Base-by-base conservation (phyloP, 2,329 filamentous ascomycete genomes). In the Trichoderma gracile region DNA sequence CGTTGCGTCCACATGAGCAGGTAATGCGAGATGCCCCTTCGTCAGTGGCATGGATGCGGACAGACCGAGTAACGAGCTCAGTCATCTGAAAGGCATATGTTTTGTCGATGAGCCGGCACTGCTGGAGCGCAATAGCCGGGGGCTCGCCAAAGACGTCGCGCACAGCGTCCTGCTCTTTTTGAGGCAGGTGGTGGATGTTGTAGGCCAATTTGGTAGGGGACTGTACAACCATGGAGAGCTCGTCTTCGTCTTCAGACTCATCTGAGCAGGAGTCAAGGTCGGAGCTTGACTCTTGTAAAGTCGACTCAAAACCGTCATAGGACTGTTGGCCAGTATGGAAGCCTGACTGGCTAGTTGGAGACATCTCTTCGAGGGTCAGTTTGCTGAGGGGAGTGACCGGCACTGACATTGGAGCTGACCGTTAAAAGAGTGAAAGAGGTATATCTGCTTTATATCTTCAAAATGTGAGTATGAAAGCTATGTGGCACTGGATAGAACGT, bases 41-140 rank as follows among this genome's bases (percentile, higher is more conserved):
- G 33, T 72, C 72, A 0, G 76, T 71, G 2, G 77, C 74, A 2
- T 80, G 79, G 33, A 84, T 82, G 46, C 82, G 79, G 47, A 86
- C 77, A 19, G 81, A 82, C 12, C 81, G 79, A 15, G 82, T 82
- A 27, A 82, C 81, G 2, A 81, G 73, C 71, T 86, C 84, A 4
- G 81, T 82, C 75, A 86, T 79, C 69, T 85, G 79, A 65, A 86
- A 86, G 54, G 83, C 81, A 64, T 83, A 85, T 21, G 82, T 80
- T n/a, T 62, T 19, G 25, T 79, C 77, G 49, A 80, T 77, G 46
- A 79, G 76, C 23, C 80, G 78, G 65, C 83, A 86, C 62, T 78
- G 78, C 68, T 84, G 79, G 7, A 86, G 73, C 0, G 78, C 75
- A 65, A 86, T 79, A 65, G 78, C 77, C 2, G 83, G 81, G 0